Percentiles rank a stretch among this genome's conserved stretches.
These are phyloP conservation scores for Chlamydomonas asymmetrica DNA, from an alignment of 139 green algal species.

Conservation along the genomic window DNA sequence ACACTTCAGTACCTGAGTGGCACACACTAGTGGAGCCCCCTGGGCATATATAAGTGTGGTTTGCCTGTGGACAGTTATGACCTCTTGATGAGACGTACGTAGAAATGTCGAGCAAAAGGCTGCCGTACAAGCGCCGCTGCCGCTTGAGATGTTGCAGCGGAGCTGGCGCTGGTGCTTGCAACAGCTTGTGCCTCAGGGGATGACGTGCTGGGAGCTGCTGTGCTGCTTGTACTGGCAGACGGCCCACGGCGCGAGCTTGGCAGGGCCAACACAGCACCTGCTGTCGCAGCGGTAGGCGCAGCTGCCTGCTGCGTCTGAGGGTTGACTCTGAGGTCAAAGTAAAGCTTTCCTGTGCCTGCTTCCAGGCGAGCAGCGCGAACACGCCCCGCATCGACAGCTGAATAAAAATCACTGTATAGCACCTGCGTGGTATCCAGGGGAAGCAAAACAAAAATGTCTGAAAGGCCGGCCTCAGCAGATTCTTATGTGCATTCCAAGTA, in stretches of 20 bases:
- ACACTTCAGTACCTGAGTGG: background rate
- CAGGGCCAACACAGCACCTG: background rate
- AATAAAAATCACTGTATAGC: slow-evolving; percentile 79
- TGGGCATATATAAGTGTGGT: no score
- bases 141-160: background rate
- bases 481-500: no score
- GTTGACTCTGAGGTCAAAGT: slow-evolving; percentile 60
- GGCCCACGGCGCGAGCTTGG: background rate
- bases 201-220: background rate
- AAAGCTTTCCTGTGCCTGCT: slow-evolving; percentile 56
- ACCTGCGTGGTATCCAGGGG: slow-evolving; percentile 38
- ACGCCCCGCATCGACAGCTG: slow-evolving; percentile 55
- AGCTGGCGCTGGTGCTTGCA: background rate
- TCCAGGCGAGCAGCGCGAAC: slow-evolving; percentile 71
- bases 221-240: background rate
- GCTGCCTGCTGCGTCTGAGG: background rate
- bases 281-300: background rate
- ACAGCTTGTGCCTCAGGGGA: background rate
- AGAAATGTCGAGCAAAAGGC: no score
- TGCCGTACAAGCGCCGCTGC: no score
- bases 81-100: no score
- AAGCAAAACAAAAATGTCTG: no score
- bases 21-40: background rate
- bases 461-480: no score
- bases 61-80: no score